Evolutionary conservation across 768 basidiomycete species (phyloP), one percentile per base, ranked within the genome.

Genomic region (Suillus plorans): DNA sequence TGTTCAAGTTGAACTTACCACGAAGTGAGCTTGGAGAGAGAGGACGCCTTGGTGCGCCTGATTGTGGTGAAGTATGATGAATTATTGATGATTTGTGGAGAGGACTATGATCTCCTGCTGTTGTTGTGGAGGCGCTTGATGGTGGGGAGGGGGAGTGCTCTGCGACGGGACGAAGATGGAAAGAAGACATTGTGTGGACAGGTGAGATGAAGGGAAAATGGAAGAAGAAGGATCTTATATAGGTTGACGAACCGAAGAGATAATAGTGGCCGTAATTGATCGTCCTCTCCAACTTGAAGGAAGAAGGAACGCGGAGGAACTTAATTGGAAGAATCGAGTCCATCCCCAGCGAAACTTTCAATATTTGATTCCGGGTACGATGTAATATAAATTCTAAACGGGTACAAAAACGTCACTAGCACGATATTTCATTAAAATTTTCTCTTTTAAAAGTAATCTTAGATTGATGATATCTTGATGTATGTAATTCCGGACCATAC

Each of bases 11-110:
- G 39, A 47, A 8, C 72, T 66, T 60, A 88, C 89, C 88, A 78
- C 88, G 80, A 25, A 90, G 70, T 1, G 86, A 86, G 67, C 81
- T 84, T 5, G 89, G 88, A 31, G 89, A 88, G 59, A 90, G 77
- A 12, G 88, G 88, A 0, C 89, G 80, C 16, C 87, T 84, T 41
- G 77, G 79, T 47, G 67, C 59, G 34, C 69, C 66, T 18, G 76
- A 64, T 20, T 79, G 65, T 18, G 80, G 75, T 12, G 80, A 74
- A n/a, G 73, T 73, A 20, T 70, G 66, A 20, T 70, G 66, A 72
- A 65, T 66, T 71, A 50, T 71, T 63, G 68, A 41, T 61, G 50
- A 45, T 59, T 72, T 76, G 31, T 64, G 36, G 0, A 75, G 73
- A 2, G 79, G 81, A 64, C 78, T 82, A 66, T 76, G 81, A 44